Base-by-base conservation (phyloP, 2,329 filamentous ascomycete species). In the Fusarium multiceps region DNA sequence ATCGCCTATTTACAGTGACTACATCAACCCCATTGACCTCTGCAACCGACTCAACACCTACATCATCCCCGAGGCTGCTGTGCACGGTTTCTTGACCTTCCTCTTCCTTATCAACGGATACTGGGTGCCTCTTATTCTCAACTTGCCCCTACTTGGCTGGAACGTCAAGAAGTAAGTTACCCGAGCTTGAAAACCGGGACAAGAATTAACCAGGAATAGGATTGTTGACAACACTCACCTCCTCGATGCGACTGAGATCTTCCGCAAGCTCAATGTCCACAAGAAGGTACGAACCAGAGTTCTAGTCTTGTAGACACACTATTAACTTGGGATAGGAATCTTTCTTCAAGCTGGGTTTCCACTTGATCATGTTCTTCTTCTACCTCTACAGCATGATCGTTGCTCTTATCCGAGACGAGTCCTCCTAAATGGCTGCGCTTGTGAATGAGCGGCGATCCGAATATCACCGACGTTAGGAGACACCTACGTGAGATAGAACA, bases 1-100 rank as follows among this genome's bases (percentile, higher is more conserved):
- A 75, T 64, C 30, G 28, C n/a, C 34, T 34, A 50, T 59, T 34
- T 67, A 63, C 79, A 97, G 94, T 85, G 96, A 99, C 85, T 99
- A 99, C 85, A 99, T 99, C 86, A 99, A 99, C 87, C 96, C 96
- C 47, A 99, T 99, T 86, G 96, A 99, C 78, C 94, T 99, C 73
- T 99, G 96, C 92, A 99, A 99, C 90, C 94, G 96, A 77, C 92
- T 99, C 75, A 99, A 99, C 88, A 97, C 95, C 81, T 99, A 99
- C 86, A 99, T 99, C 81, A 91, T 99, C 78, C 96, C 96, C 79
- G 97, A 99, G 88, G 96, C 96, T 77, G 95, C 93, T 73, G 95
- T 99, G 71, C 97, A 99, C 82, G 95, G 92, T 72, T 96, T 98
- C 87, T 84, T 99, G 78, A 98, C 96, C 55, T 90, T 97, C 80